Base-by-base conservation (phyloP, 768 basidiomycete genomes). In the Trametes elegans region DNA sequence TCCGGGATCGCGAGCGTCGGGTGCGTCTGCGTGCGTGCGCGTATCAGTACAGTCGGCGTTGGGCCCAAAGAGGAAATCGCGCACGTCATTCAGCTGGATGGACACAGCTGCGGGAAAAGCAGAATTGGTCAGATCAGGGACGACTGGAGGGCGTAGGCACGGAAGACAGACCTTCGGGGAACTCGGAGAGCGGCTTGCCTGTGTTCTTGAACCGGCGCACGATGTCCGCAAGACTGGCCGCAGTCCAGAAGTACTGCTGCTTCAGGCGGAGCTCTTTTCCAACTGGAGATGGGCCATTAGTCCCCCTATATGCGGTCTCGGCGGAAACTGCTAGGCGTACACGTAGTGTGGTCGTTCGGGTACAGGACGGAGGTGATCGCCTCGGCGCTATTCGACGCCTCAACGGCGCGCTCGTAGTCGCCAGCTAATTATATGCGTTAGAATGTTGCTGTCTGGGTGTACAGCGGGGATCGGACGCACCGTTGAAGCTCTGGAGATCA, bases 231-330 rank as follows among this genome's bases (percentile, higher is more conserved):
- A 94, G 78, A 68, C 86, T 88, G 26, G 94, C 89, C 43, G 90
- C 85, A 36, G 91, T 93, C 93, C 93, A 89, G 75, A 97, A 91
- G 73, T 95, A 95, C 74, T 99, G 96, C 64, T 98, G 96, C 76
- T 96, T 95, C 61, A 98, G 79, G 51, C 96, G 85, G 21, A 92
- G 73, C 67, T 92, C 90, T 65, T 92, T 92, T 52, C 91, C 91
- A 53, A 89, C 89, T 90, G 57, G 21, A 19, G 32, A 11, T 24
- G 11, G 21, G 0, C 5, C 1, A 16, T 24, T 3, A 32, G 18
- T 13, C 1, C 8, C 19, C 34, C 21, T 42, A 29, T 24, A 9
- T 3, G 31, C 5, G 18, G 31, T 40, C 8, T 2, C n/a, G 3
- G 16, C 42, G 39, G 14, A 2, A 27, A 21, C 0, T 11, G 11